These are phyloP conservation scores for Acorus gramineus DNA, from an alignment of 106 monocot species.

Conservation along the genomic window DNA sequence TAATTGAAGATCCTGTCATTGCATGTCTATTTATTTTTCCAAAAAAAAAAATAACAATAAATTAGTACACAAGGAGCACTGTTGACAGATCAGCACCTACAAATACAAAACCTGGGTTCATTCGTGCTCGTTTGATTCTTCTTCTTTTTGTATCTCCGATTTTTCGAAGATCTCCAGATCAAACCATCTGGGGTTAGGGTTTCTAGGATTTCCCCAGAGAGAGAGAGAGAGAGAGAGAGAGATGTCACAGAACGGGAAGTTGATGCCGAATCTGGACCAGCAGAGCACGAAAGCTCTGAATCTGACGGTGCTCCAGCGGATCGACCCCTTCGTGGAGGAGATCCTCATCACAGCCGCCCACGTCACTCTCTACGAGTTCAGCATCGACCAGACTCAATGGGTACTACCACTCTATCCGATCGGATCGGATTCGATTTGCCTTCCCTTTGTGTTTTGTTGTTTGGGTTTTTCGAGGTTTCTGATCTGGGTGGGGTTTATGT, in stretches of 20 bases:
- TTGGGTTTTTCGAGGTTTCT: background rate
- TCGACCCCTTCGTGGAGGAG: constrained; percentile 4
- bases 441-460: background rate
- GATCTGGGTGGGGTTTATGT: background rate
- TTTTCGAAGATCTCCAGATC: no score
- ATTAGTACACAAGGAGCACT: no score
- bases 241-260: background rate
- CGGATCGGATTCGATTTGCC: background rate
- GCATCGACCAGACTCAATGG: background rate
- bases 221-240: no score
- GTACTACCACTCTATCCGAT: background rate
- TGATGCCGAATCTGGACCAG: background rate
- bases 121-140: no score
- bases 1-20: no score
- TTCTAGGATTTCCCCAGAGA: no score
- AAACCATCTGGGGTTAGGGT: no score
- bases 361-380: background rate
- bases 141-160: no score
- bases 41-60: no score
- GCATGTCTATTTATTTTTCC: no score
- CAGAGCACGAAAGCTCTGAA: background rate
- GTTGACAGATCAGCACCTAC: no score
- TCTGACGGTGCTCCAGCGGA: constrained; percentile 1
- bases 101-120: no score
- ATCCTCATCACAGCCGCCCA: background rate